Evolutionary conservation across 495 filamentous ascomycete genomes (phyloP), one percentile per base, ranked within the genome.

Genomic region (Neurospora sp.): DNA sequence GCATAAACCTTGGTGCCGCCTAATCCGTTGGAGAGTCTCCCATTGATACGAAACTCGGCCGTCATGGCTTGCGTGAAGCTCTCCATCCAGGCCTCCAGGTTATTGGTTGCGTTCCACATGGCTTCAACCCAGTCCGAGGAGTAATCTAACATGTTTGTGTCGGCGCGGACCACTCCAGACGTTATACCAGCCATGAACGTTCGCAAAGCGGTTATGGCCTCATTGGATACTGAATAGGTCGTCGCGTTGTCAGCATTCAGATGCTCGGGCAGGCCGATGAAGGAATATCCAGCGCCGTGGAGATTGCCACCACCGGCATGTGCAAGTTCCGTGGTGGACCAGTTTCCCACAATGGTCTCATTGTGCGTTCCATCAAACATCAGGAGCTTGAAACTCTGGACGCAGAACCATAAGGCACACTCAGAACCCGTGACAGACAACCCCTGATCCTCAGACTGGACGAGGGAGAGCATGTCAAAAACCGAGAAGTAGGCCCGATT

Each of bases 91-190:
- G 69, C 70, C 6, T 73, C 39, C 22, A 81, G 75, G 69, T 76
- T 69, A 20, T 74, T 69, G 16, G 74, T 75, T 22, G 81, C 77
- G 61, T 79, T 78, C 71, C 76, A 77, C 73, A 82, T 78, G 37
- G 81, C 81, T 65, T 82, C 77, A 70, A 80, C 78, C 81, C 81
- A 83, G 74, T 82, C 81, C 8, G 80, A 81, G n/a, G 81, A 79
- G 39, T 80, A 79, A 39, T 76, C 69, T 42, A 81, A 35, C 9
- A 65, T 76, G 44, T 73, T 77, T 12, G 72, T 42, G 20, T 75
- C 72, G 18, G 73, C 75, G 27, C 72, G 75, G 45, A 78, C 81
- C 38, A 78, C 79, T 35, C 81, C 81, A 31, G 59, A 37, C 22
- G 78, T 76, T 20, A 81, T 73, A 8, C 68, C 65, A 16, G 79